Percentiles rank a stretch among this genome's conserved stretches.
Conservation (phyloP, 345 rosid genomes). For the Raphanus sativus region DNA sequence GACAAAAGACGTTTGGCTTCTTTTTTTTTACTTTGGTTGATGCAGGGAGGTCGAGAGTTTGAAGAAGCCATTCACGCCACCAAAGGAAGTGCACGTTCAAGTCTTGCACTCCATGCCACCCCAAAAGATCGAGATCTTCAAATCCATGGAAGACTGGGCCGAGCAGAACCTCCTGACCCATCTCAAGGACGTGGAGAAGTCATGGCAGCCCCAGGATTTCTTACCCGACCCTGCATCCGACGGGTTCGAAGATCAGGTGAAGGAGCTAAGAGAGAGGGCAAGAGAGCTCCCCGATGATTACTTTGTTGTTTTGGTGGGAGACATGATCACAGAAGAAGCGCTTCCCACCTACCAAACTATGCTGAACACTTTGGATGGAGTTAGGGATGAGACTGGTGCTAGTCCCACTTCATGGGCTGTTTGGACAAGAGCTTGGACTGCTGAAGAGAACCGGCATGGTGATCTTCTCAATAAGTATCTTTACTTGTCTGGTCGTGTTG, state of each 20-base stretch:
- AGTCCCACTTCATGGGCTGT: slow-evolving; percentile 75
- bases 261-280: slow-evolving; percentile 74
- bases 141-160: slow-evolving; percentile 88
- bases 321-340: slow-evolving; percentile 87
- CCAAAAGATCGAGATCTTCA: slow-evolving; percentile 84
- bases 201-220: slow-evolving; percentile 95
- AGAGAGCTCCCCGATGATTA: slow-evolving; percentile 86
- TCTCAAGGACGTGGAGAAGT: slow-evolving; percentile 87
- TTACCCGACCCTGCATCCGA: slow-evolving; percentile 83
- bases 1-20: slow-evolving; percentile 1
- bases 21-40: not conserved
- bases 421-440: slow-evolving; percentile 69
- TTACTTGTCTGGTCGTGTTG: slow-evolving; percentile 61
- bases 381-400: slow-evolving; percentile 81
- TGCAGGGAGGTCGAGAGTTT: slow-evolving; percentile 69
- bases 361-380: slow-evolving; percentile 78
- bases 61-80: slow-evolving; percentile 80
- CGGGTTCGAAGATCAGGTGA: slow-evolving; percentile 81
- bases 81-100: slow-evolving; percentile 77
- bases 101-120: slow-evolving; percentile 91
- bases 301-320: slow-evolving; percentile 79
- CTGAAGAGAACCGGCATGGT: slow-evolving; percentile 73
- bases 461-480: slow-evolving; percentile 66
- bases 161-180: slow-evolving; percentile 61
- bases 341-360: slow-evolving; percentile 83